Evolutionary conservation across 176 grass and related monocot species (phyloP).

Genomic region (Rhipidocladum racemiflorum): DNA sequence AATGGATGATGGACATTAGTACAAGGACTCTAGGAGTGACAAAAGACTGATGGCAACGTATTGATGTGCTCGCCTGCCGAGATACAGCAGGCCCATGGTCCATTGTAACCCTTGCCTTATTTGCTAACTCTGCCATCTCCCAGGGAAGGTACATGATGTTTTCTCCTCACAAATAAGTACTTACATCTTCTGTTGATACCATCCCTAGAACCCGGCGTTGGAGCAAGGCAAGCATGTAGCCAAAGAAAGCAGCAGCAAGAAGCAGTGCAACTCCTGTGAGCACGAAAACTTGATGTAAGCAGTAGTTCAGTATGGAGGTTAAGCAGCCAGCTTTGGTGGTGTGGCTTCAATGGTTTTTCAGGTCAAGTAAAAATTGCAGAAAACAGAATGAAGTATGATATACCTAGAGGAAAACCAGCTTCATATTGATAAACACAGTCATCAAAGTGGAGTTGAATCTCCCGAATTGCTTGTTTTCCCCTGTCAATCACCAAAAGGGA

Average conservation of each 20-base stretch:
- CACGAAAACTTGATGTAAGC: constrained; percentile 24
- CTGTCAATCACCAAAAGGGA: constrained; percentile 94
- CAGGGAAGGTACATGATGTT: constrained; percentile 13
- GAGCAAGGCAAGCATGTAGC: constrained; percentile 91
- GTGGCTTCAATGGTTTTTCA: constrained; percentile 15
- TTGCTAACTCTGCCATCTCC: constrained; percentile 38
- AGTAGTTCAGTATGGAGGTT: constrained; percentile 5
- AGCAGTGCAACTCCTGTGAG: constrained; percentile 61
- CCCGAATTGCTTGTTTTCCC: constrained; percentile 87
- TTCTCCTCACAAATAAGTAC: constrained; percentile 34
- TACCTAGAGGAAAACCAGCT: constrained; percentile 82
- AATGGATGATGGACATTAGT: constrained; percentile 33
- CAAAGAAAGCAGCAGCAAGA: constrained; percentile 75
- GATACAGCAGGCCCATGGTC: constrained; percentile 36
- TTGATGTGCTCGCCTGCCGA: constrained; percentile 37
- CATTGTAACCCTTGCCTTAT: constrained; percentile 33
- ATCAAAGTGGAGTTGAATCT: constrained; percentile 84
- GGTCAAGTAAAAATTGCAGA: constrained; percentile 10
- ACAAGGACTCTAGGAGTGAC: constrained; percentile 32
- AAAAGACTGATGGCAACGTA: constrained; percentile 42
- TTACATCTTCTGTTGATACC: constrained; percentile 57
- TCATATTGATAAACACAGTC: constrained; percentile 88
- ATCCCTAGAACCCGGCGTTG: constrained; percentile 52
- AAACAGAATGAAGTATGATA: not conserved
- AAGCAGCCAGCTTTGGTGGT: constrained; percentile 1